These are phyloP conservation scores for Kalmanozyma brasiliensis DNA, from an alignment of 1,284 basidiomycete species.

Conservation along the genomic window DNA sequence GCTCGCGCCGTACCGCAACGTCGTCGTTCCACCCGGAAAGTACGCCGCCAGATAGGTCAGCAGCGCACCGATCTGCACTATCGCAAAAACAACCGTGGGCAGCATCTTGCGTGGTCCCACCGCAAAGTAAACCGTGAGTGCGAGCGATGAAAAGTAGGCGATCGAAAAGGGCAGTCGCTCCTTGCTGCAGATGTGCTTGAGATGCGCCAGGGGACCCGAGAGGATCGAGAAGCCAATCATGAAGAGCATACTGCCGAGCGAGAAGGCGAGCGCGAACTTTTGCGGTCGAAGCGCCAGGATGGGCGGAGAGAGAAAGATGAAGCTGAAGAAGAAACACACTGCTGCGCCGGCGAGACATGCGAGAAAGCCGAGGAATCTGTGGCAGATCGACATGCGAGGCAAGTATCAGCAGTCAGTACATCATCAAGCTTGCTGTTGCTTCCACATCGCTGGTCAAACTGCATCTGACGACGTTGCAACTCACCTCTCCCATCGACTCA, in stretches of 20 bases:
- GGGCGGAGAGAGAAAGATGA: conserved; percentile 83
- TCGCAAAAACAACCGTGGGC: conserved; percentile 57
- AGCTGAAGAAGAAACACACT: conserved; percentile 94
- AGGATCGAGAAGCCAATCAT: conserved; percentile 65
- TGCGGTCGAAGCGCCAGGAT: conserved; percentile 70
- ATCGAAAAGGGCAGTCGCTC: conserved; percentile 74
- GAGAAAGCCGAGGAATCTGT: conserved; percentile 84
- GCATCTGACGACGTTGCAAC: too few relatives aligned
- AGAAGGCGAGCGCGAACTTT: conserved; percentile 66
- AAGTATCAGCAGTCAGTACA: not conserved
- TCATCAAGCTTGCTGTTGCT: not conserved
- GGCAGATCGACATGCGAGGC: not conserved
- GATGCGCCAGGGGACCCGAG: conserved; percentile 63
- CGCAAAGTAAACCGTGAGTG: conserved; percentile 66
- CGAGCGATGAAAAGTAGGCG: conserved; percentile 62
- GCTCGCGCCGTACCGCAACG: conserved; percentile 61
- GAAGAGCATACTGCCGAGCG: conserved; percentile 63
- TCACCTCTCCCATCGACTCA: conserved; percentile 66
- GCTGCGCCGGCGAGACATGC: conserved; percentile 88
- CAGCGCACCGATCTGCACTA: conserved; percentile 60
- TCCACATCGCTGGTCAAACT: too few relatives aligned
- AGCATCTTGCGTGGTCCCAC: conserved; percentile 61
- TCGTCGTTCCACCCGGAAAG: conserved; percentile 64
- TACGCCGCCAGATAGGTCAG: conserved; percentile 64
- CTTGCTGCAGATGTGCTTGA: conserved; percentile 66